Conservation (phyloP, 345 rosid species). For the Pistacia integerrima region DNA sequence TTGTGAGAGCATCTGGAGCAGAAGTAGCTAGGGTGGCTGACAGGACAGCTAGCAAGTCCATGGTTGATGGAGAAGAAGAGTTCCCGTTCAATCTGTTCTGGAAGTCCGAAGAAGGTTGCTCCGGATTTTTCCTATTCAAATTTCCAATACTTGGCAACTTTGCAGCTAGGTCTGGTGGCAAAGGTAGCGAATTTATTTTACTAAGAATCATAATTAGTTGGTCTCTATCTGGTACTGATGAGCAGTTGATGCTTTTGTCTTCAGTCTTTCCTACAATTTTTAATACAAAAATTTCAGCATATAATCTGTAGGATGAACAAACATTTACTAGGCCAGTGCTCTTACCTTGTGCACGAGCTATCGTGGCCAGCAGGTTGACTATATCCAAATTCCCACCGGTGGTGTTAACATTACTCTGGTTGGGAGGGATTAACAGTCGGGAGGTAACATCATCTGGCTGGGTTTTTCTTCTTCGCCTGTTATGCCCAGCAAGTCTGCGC, state of each 20-base stretch:
- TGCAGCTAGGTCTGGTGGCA: conserved; percentile 70
- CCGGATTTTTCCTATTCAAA: conserved; percentile 48
- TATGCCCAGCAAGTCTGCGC: conserved; percentile 87
- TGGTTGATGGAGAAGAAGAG: conserved; percentile 60
- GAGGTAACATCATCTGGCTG: conserved; percentile 76
- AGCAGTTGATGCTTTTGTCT: conserved; percentile 35
- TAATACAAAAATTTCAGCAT: conserved; percentile 17
- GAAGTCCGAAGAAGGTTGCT: conserved; percentile 37
- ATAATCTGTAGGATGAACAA: conserved; percentile 8
- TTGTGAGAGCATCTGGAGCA: conserved; percentile 59
- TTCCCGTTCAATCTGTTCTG: conserved; percentile 48
- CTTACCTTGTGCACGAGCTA: conserved; percentile 72
- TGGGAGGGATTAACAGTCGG: conserved; percentile 50
- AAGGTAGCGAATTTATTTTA: conserved; percentile 80
- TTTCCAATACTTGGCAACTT: conserved; percentile 54
- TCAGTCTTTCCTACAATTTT: conserved; percentile 55
- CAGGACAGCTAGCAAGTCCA: conserved; percentile 75
- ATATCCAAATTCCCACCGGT: conserved; percentile 57
- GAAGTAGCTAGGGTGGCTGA: conserved; percentile 66
- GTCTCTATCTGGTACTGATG: conserved; percentile 59
- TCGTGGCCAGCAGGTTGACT: conserved; percentile 63
- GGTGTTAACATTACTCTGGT: conserved; percentile 30
- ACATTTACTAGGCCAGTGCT: conserved; percentile 8
- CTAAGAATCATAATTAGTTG: conserved; percentile 73
- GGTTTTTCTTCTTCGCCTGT: conserved; percentile 72